Evolutionary conservation across 179 eudicot species (phyloP), one percentile per base, ranked within the genome.

Genomic region (Beta lomatogona): DNA sequence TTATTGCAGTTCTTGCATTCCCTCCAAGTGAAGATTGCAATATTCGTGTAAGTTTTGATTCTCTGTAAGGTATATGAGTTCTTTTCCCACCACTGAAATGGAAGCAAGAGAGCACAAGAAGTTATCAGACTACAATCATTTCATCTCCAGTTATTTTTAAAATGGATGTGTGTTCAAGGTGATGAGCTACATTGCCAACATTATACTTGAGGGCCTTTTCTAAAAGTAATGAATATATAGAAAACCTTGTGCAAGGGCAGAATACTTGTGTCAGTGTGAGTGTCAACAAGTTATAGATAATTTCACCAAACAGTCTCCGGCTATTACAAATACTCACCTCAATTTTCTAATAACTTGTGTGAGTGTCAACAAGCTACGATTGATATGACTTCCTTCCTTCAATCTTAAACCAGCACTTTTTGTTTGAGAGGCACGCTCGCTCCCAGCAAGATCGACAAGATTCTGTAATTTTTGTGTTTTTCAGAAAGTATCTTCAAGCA

Each of bases 361-460:
- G 81, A 97, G 87, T 57, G 99, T 97, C 86, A 97, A 79, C 88
- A 97, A 85, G 84, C 99, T 97, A 82, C 96, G 92, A 70, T 97
- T 97, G 69, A 97, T 97, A 80, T 97, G 99, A 83, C 97, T 89
- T 63, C 99, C 99, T 89, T 97, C 99, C 84, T 93, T 97, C 81
- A 94, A 83, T 75, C 97, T 88, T 76, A 89, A 75, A 75, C 97
- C 99, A 84, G 88, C 92, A 77, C 93, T 86, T 65, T 90, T 92
- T 11, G 98, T 91, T 90, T 90, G 97, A 79, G 97, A 88, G 73
- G 91, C 98, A 77, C 98, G 98, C 75, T 97, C 99, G 83, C 99
- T 97, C 64, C 99, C 99, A 73, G 99, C 99, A 73, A 97, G 95
- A 89, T 97, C 99, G 59, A 97, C 99, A 86, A 97, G 92, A 86